Evolutionary conservation across 2,329 filamentous ascomycete species (phyloP).

Genomic region (Alternaria sp.): DNA sequence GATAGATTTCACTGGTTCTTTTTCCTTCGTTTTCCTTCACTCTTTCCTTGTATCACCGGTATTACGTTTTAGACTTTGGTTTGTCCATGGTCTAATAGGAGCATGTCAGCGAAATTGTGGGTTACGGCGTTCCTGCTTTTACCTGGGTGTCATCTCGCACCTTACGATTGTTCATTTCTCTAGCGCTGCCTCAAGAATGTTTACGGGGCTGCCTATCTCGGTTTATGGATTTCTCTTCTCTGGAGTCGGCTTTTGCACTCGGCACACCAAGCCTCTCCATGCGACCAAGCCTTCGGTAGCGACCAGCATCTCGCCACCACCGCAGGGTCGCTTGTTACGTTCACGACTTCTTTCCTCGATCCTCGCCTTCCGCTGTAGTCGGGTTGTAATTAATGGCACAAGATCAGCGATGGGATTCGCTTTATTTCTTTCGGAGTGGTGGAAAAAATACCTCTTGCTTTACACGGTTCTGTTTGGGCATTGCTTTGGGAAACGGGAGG

Average conservation of each 20-base stretch:
- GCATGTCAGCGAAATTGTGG: constrained; percentile 46
- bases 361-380: constrained; percentile 33
- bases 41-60: constrained; percentile 32
- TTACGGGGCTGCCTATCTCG: constrained; percentile 28
- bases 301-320: constrained; percentile 7
- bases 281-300: constrained; percentile 12
- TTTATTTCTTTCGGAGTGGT: constrained; percentile 28
- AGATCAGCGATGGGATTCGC: constrained; percentile 37
- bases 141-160: constrained; percentile 30
- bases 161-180: constrained; percentile 38
- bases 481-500: constrained; percentile 26
- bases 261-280: constrained; percentile 24
- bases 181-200: constrained; percentile 35
- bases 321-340: constrained; percentile 26
- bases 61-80: constrained; percentile 42
- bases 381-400: constrained; percentile 51
- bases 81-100: constrained; percentile 32
- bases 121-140: constrained; percentile 36
- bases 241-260: constrained; percentile 25
- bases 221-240: constrained; percentile 43
- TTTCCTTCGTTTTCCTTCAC: constrained; percentile 28
- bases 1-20: constrained; percentile 44
- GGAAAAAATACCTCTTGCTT: constrained; percentile 31
- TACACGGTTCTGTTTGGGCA: constrained; percentile 33
- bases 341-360: constrained; percentile 36